Evolutionary conservation across 768 basidiomycete species (phyloP).

Genomic region (Calocera viscosa): DNA sequence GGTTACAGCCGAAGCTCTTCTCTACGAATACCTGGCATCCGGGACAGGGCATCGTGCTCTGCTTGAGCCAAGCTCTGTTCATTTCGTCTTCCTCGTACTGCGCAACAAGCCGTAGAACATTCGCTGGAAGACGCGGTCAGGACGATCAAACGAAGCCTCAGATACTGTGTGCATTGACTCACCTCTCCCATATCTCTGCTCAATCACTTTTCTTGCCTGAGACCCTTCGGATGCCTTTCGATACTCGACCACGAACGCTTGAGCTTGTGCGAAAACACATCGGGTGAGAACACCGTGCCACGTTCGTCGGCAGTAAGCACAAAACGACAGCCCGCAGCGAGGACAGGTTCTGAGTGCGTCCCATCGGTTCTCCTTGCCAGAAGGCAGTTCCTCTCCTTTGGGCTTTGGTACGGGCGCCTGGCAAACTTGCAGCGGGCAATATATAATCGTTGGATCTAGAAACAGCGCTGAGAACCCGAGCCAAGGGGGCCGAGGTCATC

Average conservation of each 20-base stretch:
- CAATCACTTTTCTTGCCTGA: constrained; percentile 4
- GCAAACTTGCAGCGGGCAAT: constrained; percentile 70
- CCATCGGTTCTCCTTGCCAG: constrained; percentile 47
- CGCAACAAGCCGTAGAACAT: constrained; percentile 47
- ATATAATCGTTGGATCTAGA: constrained; percentile 61
- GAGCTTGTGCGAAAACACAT: not conserved
- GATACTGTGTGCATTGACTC: not conserved
- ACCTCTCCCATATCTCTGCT: constrained; percentile 12
- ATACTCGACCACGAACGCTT: not conserved
- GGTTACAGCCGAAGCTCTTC: constrained; percentile 58
- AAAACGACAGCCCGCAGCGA: constrained; percentile 65
- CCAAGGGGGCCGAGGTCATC: not conserved
- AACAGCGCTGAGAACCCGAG: not conserved
- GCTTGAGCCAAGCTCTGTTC: constrained; percentile 60
- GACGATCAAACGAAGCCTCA: not conserved
- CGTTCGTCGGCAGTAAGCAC: constrained; percentile 65
- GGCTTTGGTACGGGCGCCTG: constrained; percentile 66
- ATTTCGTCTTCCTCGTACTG: constrained; percentile 60
- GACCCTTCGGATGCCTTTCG: not conserved
- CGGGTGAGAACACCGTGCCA: constrained; percentile 39
- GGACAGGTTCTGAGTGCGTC: constrained; percentile 59
- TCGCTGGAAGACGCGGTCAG: constrained; percentile 25
- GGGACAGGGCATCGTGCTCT: constrained; percentile 52
- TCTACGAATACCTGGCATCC: constrained; percentile 58
- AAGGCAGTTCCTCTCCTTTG: constrained; percentile 26